Conservation (phyloP, 306 rosid genomes). For the Psophocarpus tetragonolobus region DNA sequence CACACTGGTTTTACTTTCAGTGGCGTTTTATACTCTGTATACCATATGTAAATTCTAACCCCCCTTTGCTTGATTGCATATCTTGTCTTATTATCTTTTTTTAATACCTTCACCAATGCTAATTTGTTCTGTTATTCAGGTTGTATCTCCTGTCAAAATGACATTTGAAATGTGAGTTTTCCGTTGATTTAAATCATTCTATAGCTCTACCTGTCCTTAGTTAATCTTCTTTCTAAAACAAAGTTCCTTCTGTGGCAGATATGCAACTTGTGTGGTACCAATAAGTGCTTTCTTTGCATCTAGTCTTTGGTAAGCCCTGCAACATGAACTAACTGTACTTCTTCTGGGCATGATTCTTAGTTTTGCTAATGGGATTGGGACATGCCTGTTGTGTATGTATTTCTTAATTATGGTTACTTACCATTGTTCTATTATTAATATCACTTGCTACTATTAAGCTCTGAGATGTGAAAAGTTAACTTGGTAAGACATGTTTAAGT, state of each 20-base stretch:
- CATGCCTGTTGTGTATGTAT: background rate
- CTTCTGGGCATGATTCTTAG: background rate
- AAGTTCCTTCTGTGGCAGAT: constrained; percentile 45
- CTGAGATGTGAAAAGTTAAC: background rate
- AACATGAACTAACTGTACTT: background rate
- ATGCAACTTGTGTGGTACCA: constrained; percentile 80
- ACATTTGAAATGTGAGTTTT: constrained; percentile 80
- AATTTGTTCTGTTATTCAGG: constrained; percentile 52
- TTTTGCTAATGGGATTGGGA: constrained; percentile 13
- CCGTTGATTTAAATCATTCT: background rate
- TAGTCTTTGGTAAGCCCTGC: constrained; percentile 59
- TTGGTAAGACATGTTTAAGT: background rate
- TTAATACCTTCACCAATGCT: constrained; percentile 1
- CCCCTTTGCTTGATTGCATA: background rate
- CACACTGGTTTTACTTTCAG: background rate
- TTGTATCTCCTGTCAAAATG: constrained; percentile 87
- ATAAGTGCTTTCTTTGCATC: constrained; percentile 92
- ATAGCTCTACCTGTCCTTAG: background rate
- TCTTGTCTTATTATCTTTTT: background rate
- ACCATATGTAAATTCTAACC: background rate
- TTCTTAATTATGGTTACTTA: background rate
- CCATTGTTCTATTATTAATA: background rate
- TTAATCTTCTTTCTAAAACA: background rate
- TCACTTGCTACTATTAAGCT: background rate
- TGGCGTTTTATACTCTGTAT: background rate